Percentiles rank a stretch among this genome's conserved stretches.
Conservation (phyloP, 2,329 filamentous ascomycete species). For the Fusarium domesticum region DNA sequence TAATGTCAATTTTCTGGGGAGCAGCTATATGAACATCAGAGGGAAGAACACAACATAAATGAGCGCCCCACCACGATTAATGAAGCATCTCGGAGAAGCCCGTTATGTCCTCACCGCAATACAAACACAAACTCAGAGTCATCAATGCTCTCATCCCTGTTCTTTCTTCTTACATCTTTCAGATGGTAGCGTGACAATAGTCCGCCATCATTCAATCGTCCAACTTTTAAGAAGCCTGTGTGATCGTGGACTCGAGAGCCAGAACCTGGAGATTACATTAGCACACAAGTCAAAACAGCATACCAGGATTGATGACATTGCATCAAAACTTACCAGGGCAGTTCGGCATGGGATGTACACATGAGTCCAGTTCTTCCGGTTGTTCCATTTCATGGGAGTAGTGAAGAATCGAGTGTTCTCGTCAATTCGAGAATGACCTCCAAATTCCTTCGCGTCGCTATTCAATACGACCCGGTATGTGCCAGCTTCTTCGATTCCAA, state of each 20-base stretch:
- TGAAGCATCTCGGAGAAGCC: conserved; percentile 1
- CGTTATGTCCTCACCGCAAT: background rate
- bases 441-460: conserved; percentile 72
- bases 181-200: no score
- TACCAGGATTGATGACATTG: background rate
- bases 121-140: conserved; percentile 1
- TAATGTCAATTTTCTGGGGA: conserved; percentile 6
- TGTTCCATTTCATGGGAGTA: conserved; percentile 86
- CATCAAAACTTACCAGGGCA: conserved; percentile 63
- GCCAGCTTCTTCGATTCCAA: conserved; percentile 80
- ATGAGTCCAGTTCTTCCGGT: conserved; percentile 84
- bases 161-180: no score
- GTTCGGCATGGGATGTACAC: conserved; percentile 84
- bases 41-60: background rate
- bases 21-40: no score
- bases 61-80: conserved; percentile 4
- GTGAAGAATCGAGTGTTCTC: conserved; percentile 88
- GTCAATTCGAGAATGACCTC: conserved; percentile 75
- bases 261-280: conserved; percentile 44
- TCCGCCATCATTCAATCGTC: no score
- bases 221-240: conserved; percentile 15
- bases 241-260: conserved; percentile 41
- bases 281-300: background rate
- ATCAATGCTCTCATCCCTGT: no score
- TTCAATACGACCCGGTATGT: conserved; percentile 87